Conservation (phyloP, 1,139 yeast species). For the Yamadazyma pseudoaaseri region DNA sequence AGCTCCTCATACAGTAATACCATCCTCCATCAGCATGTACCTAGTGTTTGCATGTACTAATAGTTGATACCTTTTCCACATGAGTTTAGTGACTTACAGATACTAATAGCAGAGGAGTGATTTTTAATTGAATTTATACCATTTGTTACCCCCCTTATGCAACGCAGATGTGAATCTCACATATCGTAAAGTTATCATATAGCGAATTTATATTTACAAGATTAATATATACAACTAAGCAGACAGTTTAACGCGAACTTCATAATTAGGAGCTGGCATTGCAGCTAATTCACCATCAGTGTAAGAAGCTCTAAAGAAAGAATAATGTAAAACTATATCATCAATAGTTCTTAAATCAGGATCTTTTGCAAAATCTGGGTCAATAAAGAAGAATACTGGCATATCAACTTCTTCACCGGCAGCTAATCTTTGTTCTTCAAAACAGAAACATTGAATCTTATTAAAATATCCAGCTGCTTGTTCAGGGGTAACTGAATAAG, state of each 20-base stretch:
- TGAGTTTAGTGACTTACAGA: no score
- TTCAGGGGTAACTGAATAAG: constrained; percentile 94
- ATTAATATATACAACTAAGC: constrained; percentile 1
- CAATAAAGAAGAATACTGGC: constrained; percentile 98
- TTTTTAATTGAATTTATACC: no score
- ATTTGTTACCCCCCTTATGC: no score
- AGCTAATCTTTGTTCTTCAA: constrained; percentile 89
- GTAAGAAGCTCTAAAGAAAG: constrained; percentile 77
- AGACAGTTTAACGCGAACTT: constrained; percentile 14
- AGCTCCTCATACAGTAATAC: no score
- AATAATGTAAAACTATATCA: constrained; percentile 86
- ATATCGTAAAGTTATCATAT: no score
- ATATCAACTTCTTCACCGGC: constrained; percentile 99
- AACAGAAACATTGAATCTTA: constrained; percentile 96
- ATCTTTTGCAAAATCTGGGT: constrained; percentile 95
- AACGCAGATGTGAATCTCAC: no score
- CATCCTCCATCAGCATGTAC: no score
- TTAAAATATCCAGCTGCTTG: constrained; percentile 95
- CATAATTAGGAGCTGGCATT: constrained; percentile 30
- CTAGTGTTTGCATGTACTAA: no score
- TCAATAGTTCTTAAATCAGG: constrained; percentile 91
- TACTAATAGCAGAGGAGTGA: no score
- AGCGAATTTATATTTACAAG: no score
- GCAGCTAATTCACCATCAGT: constrained; percentile 47
- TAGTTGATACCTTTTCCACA: no score